These are phyloP conservation scores for Neurospora africana DNA, from an alignment of 495 filamentous ascomycete species.

Conservation along the genomic window DNA sequence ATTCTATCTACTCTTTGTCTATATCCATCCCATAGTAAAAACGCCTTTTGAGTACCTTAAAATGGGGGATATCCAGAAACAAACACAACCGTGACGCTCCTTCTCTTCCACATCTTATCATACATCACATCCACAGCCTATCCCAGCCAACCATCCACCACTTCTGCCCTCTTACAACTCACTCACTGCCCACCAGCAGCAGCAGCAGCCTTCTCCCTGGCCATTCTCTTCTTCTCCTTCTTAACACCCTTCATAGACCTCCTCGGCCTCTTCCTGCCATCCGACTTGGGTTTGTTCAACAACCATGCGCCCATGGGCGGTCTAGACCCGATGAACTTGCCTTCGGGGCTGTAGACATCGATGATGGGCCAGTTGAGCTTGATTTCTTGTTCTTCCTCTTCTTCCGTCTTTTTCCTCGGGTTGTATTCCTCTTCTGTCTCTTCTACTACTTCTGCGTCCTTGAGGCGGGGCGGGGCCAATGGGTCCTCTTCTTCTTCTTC, in stretches of 20 bases:
- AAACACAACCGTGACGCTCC: neutral
- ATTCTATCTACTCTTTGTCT: neutral
- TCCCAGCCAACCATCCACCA: too few species aligned
- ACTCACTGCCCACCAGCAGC: neutral
- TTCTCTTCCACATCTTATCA: neutral
- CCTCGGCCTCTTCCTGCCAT: constrained; percentile 32
- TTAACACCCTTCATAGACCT: constrained; percentile 51
- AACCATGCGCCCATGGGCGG: constrained; percentile 66
- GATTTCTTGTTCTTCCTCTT: neutral
- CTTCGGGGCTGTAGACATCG: constrained; percentile 78
- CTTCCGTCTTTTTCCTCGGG: constrained; percentile 4
- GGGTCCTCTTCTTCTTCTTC: neutral
- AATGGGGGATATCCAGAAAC: neutral
- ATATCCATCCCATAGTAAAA: neutral
- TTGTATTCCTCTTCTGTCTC: constrained; percentile 2
- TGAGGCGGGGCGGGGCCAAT: neutral
- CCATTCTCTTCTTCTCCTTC: constrained; percentile 34
- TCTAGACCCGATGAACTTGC: constrained; percentile 59
- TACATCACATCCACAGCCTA: neutral
- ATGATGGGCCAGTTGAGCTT: constrained; percentile 51
- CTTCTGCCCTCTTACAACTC: too few species aligned
- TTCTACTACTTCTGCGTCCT: constrained; percentile 4
- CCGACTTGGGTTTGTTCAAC: constrained; percentile 26
- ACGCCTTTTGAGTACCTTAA: neutral
- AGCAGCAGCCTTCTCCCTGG: constrained; percentile 6